Evolutionary conservation across 805 yeast genomes (phyloP).

Genomic region (Hanseniaspora jakobsenii): DNA sequence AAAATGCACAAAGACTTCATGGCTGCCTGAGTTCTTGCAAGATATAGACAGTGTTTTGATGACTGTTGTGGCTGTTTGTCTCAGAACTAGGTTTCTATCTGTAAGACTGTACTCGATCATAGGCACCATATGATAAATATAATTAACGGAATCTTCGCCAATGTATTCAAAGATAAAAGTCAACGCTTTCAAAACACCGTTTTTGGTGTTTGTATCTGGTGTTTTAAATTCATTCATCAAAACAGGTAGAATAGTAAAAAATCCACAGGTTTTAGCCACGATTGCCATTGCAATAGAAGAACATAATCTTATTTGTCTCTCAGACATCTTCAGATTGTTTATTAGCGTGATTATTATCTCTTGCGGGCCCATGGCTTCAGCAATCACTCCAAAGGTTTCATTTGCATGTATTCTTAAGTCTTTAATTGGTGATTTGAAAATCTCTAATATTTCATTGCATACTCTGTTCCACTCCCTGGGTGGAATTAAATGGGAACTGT

Average conservation of each 20-base stretch:
- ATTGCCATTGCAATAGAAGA: constrained; percentile 97
- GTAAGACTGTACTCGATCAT: constrained; percentile 79
- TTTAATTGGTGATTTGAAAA: constrained; percentile 70
- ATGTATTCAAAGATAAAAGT: constrained; percentile 87
- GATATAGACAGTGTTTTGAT: constrained; percentile 71
- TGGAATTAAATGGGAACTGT: constrained; percentile 68
- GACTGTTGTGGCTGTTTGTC: constrained; percentile 90
- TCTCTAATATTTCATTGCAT: constrained; percentile 78
- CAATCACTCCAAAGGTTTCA: constrained; percentile 79
- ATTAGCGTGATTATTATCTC: constrained; percentile 77
- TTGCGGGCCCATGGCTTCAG: constrained; percentile 89
- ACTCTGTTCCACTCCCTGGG: constrained; percentile 97
- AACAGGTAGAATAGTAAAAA: constrained; percentile 88
- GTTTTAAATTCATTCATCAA: constrained; percentile 88
- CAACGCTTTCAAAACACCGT: constrained; percentile 85
- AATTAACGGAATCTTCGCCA: constrained; percentile 67
- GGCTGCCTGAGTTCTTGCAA: constrained; percentile 61
- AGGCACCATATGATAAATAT: constrained; percentile 67
- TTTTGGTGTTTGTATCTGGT: constrained; percentile 86
- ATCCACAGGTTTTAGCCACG: constrained; percentile 85
- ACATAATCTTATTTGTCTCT: constrained; percentile 90
- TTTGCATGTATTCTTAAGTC: constrained; percentile 75
- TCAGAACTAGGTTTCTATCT: constrained; percentile 80
- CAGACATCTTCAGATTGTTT: constrained; percentile 80
- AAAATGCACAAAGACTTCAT: constrained; percentile 72